These are phyloP conservation scores for Populus davidiana DNA, from an alignment of 345 rosid species.

Conservation along the genomic window DNA sequence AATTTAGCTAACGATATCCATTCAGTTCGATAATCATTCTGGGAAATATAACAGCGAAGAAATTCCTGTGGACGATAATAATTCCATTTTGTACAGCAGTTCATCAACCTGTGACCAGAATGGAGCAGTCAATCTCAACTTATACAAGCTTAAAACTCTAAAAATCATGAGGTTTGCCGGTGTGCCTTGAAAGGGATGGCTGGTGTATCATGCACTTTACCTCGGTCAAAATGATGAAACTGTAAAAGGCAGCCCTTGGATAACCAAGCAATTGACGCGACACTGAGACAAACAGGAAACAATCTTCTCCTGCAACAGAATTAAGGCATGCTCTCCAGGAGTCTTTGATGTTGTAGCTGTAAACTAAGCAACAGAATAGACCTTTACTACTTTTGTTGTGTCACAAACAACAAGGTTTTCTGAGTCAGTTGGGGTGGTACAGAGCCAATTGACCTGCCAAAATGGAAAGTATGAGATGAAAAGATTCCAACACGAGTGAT, in stretches of 20 bases:
- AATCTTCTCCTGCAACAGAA: neutral
- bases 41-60: neutral
- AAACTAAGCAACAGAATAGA: constrained; percentile 48
- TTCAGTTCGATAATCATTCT: neutral
- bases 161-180: neutral
- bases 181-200: neutral
- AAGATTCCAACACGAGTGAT: neutral
- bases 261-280: neutral
- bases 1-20: neutral
- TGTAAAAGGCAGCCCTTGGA: neutral
- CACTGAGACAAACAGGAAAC: neutral
- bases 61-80: neutral
- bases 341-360: neutral
- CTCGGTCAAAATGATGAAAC: neutral
- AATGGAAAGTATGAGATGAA: neutral
- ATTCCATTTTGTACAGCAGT: neutral
- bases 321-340: neutral
- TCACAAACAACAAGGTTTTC: constrained; percentile 88
- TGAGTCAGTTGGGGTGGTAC: constrained; percentile 67
- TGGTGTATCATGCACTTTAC: neutral
- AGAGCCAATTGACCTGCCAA: constrained; percentile 91
- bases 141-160: neutral
- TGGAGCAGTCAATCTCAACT: neutral
- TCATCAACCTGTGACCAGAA: neutral
- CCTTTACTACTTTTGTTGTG: constrained; percentile 84